Evolutionary conservation across 2,329 filamentous ascomycete genomes (phyloP), one percentile per base, ranked within the genome.

Genomic region (Nemania bipapillata): DNA sequence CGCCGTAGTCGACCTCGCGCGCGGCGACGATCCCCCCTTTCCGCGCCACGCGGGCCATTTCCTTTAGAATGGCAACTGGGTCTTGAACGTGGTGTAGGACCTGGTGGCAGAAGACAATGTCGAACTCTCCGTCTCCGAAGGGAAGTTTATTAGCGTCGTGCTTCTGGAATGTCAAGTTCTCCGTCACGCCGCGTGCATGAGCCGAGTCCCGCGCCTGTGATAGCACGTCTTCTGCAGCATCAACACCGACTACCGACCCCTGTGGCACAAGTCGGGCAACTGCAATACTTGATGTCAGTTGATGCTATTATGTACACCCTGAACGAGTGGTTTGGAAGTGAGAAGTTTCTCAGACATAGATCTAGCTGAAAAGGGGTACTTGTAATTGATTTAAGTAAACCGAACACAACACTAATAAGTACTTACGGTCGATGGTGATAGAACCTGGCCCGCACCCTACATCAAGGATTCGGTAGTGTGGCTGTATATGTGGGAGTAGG

Each of bases 71-170:
- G 1, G 77, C 74, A 0, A 86, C 77, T 0, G 87, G 87, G 67
- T 86, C 80, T 24, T 79, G 76, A 3, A 90, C 78, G 76, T 90
- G 88, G 70, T 85, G 82, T 9, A 90, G 79, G 3, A 90, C 83
- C 74, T 89, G 87, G 72, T 88, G 86, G 26, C 83, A 84, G 72
- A 86, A 85, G 6, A 89, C 86, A n/a, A 90, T 76, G 71, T 90
- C 88, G 69, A 90, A 90, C 2, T 80, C 75, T 30, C 79, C 80
- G 63, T 88, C 84, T 2, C 79, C 70, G 52, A 83, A 78, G 82
- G 75, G 71, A 9, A 81, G 69, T 1, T 72, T 64, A 64, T 76
- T 74, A 24, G 73, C 73, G 37, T 76, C 69, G 53, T 60, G 58
- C 63, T 9, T 58, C 71, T 66, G 62, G 55, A 78, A 78, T 35